Conservation (phyloP, 768 basidiomycete genomes). For the Zangia roseola region DNA sequence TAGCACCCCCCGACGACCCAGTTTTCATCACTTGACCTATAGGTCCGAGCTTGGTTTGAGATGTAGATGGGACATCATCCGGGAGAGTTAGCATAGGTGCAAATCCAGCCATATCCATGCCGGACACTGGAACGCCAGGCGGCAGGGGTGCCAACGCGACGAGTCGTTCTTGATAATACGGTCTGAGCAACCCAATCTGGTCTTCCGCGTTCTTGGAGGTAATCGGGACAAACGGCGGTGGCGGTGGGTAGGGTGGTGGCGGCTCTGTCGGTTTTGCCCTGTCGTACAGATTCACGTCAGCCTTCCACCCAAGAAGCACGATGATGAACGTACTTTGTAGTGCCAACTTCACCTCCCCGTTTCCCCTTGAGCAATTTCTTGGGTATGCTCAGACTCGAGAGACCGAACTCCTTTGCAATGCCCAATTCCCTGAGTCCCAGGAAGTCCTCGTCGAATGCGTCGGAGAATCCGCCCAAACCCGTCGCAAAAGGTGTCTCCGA, state of each 20-base stretch:
- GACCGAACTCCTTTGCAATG: slow-evolving; percentile 81
- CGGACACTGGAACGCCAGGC: background rate
- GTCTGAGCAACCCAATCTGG: slow-evolving; percentile 83
- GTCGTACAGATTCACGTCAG: slow-evolving; percentile 5
- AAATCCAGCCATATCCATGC: background rate
- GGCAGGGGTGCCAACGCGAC: slow-evolving; percentile 36
- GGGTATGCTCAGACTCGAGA: slow-evolving; percentile 76
- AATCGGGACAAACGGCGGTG: slow-evolving; percentile 76
- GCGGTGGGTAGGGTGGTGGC: slow-evolving; percentile 81
- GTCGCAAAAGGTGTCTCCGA: slow-evolving; percentile 66
- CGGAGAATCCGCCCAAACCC: slow-evolving; percentile 79
- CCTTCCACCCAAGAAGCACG: background rate
- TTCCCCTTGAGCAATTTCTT: slow-evolving; percentile 72
- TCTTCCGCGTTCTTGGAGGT: slow-evolving; percentile 60
- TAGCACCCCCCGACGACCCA: slow-evolving; percentile 38
- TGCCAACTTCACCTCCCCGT: slow-evolving; percentile 39
- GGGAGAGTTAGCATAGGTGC: slow-evolving; percentile 41
- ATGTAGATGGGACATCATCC: slow-evolving; percentile 60
- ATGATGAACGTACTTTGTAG: slow-evolving; percentile 47
- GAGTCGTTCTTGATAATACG: slow-evolving; percentile 67
- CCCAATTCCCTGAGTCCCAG: slow-evolving; percentile 86
- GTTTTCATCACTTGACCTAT: slow-evolving; percentile 70
- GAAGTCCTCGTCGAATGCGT: slow-evolving; percentile 89
- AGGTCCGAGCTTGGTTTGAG: slow-evolving; percentile 74
- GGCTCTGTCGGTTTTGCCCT: slow-evolving; percentile 71